phyloP scores from a whole-genome alignment of 306 rosid species.

The Quercus parvula region DNA sequence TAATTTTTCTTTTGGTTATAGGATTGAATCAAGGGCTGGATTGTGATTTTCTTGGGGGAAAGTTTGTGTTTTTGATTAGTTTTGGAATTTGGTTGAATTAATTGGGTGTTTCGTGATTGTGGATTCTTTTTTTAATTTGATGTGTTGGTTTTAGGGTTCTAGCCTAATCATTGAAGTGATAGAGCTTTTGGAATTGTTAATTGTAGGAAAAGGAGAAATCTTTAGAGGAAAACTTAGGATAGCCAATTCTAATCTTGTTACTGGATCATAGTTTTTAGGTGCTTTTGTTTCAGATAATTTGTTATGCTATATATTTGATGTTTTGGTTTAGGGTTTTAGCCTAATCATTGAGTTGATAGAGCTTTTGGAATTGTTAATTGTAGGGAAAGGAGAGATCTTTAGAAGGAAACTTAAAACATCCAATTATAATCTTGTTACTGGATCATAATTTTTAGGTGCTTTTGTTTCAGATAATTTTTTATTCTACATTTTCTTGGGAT shows the following conservation, averaged over 20 bases:
- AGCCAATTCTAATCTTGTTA: not conserved
- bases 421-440: not conserved
- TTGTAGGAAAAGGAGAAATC: not conserved
- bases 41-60: not conserved
- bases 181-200: not conserved
- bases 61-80: conserved; percentile 4
- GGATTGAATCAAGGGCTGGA: conserved; percentile 18
- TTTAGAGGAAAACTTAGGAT: not conserved
- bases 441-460: not conserved
- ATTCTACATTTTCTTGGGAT: no score
- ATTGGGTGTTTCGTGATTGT: conserved; percentile 10
- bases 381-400: not conserved
- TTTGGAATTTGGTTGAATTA: conserved; percentile 1
- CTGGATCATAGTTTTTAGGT: not conserved
- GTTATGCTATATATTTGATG: not conserved
- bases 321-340: not conserved
- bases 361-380: not conserved
- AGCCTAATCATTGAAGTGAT: not conserved
- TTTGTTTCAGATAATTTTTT: not conserved
- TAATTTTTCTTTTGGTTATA: conserved; percentile 1
- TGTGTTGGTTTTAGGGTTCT: not conserved
- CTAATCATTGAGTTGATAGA: not conserved
- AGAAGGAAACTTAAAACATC: not conserved
- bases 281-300: not conserved
- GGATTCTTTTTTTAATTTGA: not conserved